Conservation (phyloP, 768 basidiomycete genomes). For the Phylloporus arenicola region DNA sequence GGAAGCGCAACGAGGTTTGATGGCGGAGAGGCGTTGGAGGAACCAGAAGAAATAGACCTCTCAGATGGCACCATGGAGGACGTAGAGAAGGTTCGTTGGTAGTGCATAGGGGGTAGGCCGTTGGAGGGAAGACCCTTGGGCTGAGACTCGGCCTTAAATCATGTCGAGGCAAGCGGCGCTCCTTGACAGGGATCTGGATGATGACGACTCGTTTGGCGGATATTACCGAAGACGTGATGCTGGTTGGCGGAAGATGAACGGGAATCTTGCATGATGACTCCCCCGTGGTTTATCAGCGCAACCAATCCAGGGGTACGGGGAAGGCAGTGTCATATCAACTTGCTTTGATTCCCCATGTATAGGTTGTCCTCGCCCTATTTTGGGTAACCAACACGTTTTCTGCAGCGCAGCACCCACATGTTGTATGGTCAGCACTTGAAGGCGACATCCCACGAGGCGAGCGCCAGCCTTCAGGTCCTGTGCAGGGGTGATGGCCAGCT, state of each 20-base stretch:
- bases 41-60: constrained; percentile 30
- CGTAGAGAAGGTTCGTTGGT: constrained; percentile 26
- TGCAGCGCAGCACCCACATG: constrained; percentile 31
- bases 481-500: constrained; percentile 23
- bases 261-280: constrained; percentile 30
- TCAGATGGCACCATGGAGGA: constrained; percentile 32
- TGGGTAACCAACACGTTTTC: constrained; percentile 29
- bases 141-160: constrained; percentile 22
- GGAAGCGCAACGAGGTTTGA: constrained; percentile 26
- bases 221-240: constrained; percentile 33
- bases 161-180: constrained; percentile 21
- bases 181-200: constrained; percentile 15
- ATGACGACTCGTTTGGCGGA: constrained; percentile 25
- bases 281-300: constrained; percentile 29
- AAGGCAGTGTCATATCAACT: constrained; percentile 27
- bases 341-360: constrained; percentile 16
- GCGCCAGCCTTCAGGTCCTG: constrained; percentile 19
- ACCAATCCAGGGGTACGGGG: constrained; percentile 29
- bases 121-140: constrained; percentile 7
- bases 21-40: constrained; percentile 29
- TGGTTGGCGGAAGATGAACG: constrained; percentile 27
- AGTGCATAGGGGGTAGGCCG: constrained; percentile 24
- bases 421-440: constrained; percentile 16
- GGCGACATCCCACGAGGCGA: constrained; percentile 27
- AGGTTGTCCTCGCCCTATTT: constrained; percentile 21